Base-by-base conservation (phyloP, 495 filamentous ascomycete genomes). In the Penicillium steckii region DNA sequence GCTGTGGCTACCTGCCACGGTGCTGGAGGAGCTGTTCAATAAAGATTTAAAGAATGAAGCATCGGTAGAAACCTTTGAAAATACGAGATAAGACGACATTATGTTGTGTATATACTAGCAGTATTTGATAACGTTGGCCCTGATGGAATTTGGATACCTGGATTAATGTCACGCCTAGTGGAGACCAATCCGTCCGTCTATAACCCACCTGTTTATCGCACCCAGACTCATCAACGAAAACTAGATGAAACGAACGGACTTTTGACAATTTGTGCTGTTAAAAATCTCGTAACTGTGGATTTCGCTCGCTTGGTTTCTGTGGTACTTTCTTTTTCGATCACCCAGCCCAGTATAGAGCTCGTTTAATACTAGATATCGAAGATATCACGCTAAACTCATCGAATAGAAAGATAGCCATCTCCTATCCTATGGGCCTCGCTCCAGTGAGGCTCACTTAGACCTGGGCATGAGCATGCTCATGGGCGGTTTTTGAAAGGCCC, bases 361-460 rank as follows among this genome's bases (percentile, higher is more conserved):
- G 29, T 12, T 13, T 32, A 4, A 32, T n/a, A 2, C 10, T 32
- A 13, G 10, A 32, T 32, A 13, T 32, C 2, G 29, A 32, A 2
- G n/a, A 9, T 2, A 32, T 9, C 29, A 32, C 0, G 0, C n/a
- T 13, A 10, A 32, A 32, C 7, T 32, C 29, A 10, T 32, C 29
- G n/a, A 4, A 32, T 1, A 32, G 7, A 8, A 32, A 32, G n/a
- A n/a, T 46, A 43, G 40, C 49, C 53, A 61, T 61, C 46, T 61
- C 53, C n/a, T n/a, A n/a, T n/a, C n/a, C n/a, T n/a, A n/a, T n/a
- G n/a, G n/a, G n/a, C n/a, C n/a, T n/a, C n/a, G n/a, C n/a, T n/a
- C n/a, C n/a, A n/a, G n/a, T n/a, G n/a, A n/a, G n/a, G n/a, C n/a
- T n/a, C n/a, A n/a, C n/a, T n/a, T n/a, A n/a, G n/a, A n/a, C n/a